Base-by-base conservation (phyloP, 306 rosid genomes). In the Luffa aegyptiaca region DNA sequence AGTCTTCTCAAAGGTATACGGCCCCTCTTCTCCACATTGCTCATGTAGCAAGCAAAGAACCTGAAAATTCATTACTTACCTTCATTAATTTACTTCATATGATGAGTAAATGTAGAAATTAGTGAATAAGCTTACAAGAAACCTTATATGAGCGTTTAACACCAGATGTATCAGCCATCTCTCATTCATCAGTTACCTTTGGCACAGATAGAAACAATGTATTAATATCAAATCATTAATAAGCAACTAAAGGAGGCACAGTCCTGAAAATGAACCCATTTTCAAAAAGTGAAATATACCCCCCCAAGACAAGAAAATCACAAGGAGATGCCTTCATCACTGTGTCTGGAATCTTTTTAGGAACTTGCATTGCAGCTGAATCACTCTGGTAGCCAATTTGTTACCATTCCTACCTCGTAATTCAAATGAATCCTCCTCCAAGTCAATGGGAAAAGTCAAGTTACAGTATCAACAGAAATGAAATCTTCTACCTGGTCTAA, bases 401-500 rank as follows among this genome's bases (percentile, higher is more conserved):
- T 84, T 74, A 42, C 49, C 71, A 59, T 79, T 79, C 80, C 57
- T 82, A 81, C 81, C 86, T 88, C 78, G 82, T 71, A 84, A 79
- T 70, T 88, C 85, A 57, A 21, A 66, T 83, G 83, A 84, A 86
- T 69, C 66, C 78, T 75, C 82, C 62, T 75, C 85, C 77, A 61
- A 78, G 66, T 82, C 84, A 66, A 79, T 72, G 63, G 87, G 76
- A 44, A 75, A 33, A 41, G 51, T 9, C 45, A 26, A 26, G 31
- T 26, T 26, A 84, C 80, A 76, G 86, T 85, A 53, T 92, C 97
- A 88, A 86, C 90, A 80, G 88, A 79, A 76, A 92, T 92, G 86
- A 84, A 95, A 86, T 95, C 97, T 86, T 95, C 92, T 37, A 95
- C 97, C 84, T 95, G 97, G 88, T 92, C 98, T 82, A 95, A 85